Conservation (phyloP, 2,329 filamentous ascomycete genomes). For the Metarhizium brunneum region DNA sequence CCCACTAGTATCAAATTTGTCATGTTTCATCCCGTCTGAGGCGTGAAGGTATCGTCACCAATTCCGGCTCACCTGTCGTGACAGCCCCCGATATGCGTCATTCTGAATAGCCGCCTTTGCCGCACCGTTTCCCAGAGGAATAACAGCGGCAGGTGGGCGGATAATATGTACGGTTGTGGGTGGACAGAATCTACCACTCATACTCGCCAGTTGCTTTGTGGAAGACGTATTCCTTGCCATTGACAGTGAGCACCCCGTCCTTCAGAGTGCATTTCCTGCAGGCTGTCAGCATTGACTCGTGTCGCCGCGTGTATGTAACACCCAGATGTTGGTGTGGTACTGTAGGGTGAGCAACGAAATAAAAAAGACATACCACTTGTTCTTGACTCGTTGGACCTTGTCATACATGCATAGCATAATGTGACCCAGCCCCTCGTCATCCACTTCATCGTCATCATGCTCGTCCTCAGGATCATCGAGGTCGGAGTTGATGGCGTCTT, state of each 20-base stretch:
- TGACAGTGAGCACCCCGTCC: slow-evolving; percentile 88
- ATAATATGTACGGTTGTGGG: not conserved
- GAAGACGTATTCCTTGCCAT: slow-evolving; percentile 94
- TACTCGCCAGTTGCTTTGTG: slow-evolving; percentile 97
- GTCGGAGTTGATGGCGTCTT: slow-evolving; percentile 97
- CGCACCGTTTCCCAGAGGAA: not conserved
- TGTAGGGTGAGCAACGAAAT: too few species aligned
- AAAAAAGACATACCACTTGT: slow-evolving; percentile 61
- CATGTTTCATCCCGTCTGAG: not conserved
- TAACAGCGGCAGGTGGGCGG: not conserved
- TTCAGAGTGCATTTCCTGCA: slow-evolving; percentile 92
- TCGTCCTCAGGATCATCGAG: slow-evolving; percentile 91
- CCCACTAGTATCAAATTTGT: not conserved
- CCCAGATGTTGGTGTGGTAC: too few species aligned
- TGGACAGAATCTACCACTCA: slow-evolving; percentile 62
- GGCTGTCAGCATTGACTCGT: slow-evolving; percentile 11
- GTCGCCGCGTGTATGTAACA: too few species aligned
- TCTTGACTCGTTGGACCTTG: slow-evolving; percentile 98
- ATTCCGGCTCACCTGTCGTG: not conserved
- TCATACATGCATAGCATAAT: slow-evolving; percentile 99
- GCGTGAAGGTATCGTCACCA: too few species aligned
- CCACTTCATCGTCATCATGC: slow-evolving; percentile 73
- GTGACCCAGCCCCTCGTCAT: slow-evolving; percentile 73
- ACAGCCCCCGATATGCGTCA: not conserved
- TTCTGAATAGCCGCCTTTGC: not conserved